These are phyloP conservation scores for Elaeis oleifera DNA, from an alignment of 202 grass and related monocot species.

Conservation along the genomic window DNA sequence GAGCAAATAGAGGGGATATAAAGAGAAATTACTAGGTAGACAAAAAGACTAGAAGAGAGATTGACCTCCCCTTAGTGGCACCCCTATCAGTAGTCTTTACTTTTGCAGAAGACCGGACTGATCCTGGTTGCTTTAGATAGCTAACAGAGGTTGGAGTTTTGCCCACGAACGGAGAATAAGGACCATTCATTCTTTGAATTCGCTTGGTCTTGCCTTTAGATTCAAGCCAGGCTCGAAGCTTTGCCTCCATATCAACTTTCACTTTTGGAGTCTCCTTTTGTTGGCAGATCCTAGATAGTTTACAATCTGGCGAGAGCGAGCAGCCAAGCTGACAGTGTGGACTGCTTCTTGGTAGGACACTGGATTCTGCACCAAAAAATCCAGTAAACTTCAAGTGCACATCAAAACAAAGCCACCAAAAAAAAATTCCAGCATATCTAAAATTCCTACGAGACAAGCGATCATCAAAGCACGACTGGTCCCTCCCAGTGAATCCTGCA, in stretches of 20 bases:
- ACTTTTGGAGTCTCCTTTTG: slow-evolving; percentile 63
- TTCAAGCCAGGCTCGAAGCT: slow-evolving; percentile 78
- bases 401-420: not conserved
- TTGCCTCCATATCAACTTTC: slow-evolving; percentile 85
- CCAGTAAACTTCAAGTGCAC: not conserved
- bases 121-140: slow-evolving; percentile 35
- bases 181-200: slow-evolving; percentile 46
- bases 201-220: slow-evolving; percentile 77
- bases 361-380: slow-evolving; percentile 51
- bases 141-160: slow-evolving; percentile 49
- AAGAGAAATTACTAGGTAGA: no score
- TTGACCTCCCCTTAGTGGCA: slow-evolving; percentile 61
- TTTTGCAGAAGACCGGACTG: slow-evolving; percentile 37
- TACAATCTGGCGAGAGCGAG: slow-evolving; percentile 54
- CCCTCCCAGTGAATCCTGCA: slow-evolving; percentile 87
- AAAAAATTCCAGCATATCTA: not conserved
- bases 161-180: slow-evolving; percentile 40
- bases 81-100: slow-evolving; percentile 32
- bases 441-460: slow-evolving; percentile 58
- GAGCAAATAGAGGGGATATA: no score
- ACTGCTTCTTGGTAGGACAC: slow-evolving; percentile 70
- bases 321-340: slow-evolving; percentile 65
- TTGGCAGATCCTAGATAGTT: slow-evolving; percentile 39
- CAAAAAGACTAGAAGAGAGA: slow-evolving; percentile 1
- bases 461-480: slow-evolving; percentile 69